Conservation (phyloP, 169 alveolate species). For the Plasmodium billcollinsi region DNA sequence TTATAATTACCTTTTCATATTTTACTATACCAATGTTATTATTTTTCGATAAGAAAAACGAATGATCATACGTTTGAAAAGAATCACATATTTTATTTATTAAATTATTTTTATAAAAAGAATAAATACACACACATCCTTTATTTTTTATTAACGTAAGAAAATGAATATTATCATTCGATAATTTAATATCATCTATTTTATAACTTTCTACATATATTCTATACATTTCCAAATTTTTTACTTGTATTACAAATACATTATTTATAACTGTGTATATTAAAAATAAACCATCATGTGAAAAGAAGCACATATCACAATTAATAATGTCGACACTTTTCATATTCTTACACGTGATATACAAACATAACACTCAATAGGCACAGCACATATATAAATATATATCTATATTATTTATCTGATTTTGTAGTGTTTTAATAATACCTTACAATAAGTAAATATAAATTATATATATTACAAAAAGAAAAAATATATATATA, state of each 20-base stretch:
- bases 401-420: too few relatives aligned
- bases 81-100: conserved; percentile 17
- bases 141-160: conserved; percentile 19
- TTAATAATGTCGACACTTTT: background rate
- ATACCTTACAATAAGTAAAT: too few relatives aligned
- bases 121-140: conserved; percentile 40
- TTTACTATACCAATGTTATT: conserved; percentile 20
- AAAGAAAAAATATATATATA: too few relatives aligned
- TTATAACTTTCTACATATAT: conserved; percentile 36
- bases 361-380: too few relatives aligned
- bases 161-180: conserved; percentile 43
- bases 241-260: conserved; percentile 23
- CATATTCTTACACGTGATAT: background rate
- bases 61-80: conserved; percentile 16
- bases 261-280: conserved; percentile 24
- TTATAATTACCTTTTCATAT: conserved; percentile 39
- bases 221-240: background rate
- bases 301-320: conserved; percentile 38
- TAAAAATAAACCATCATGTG: conserved; percentile 47
- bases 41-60: conserved; percentile 20
- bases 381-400: too few relatives aligned
- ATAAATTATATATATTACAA: too few relatives aligned
- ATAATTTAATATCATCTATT: conserved; percentile 23
- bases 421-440: too few relatives aligned
- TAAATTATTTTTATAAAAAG: conserved; percentile 10